Evolutionary conservation across 129 eudicot species (phyloP), one percentile per base, ranked within the genome.

Genomic region (Escallonia rubra): DNA sequence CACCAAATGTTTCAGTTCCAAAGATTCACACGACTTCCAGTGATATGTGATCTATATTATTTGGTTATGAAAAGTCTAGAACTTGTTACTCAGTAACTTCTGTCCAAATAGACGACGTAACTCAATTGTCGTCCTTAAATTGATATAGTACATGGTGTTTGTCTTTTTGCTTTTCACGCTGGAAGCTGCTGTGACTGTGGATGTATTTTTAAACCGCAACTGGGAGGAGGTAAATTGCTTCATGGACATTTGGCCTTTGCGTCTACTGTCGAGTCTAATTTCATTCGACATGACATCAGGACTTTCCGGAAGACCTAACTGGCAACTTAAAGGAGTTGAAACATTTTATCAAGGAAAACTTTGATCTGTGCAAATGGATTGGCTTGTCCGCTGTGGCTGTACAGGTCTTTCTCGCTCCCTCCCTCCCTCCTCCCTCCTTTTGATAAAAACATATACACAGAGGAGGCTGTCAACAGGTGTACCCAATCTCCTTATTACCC

Each of bases 311-410:
- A 67, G 97, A 91, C 71, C 66, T 80, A 65, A 80, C 94, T 53
- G 96, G 94, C n/a, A 82, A 91, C 73, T 75, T 91, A 7, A 65
- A 77, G 41, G 78, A 88, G 62, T 82, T 91, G 55, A 85, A 76
- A 78, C 65, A 72, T 59, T 91, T 91, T 78, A 68, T 91, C 23
- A 79, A 70, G 63, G 79, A 81, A 34, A 91, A 91, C 43, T 91
- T 85, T 78, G 84, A 88, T 43, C 65, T 83, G 3, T 91, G 97
- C 87, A 88, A 81, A 83, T 91, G 94, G 97, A 73, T 91, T 75
- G 94, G 90, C 57, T 77, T 91, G 76, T 69, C 90, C 2, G 67
- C 85, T 34, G 82, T 88, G 66, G 80, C 81, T 58, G 56, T 82
- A 58, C 96, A 91, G 94, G 97, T 90, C 60, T 59, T 41, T 62